Base-by-base conservation (phyloP, 2,329 filamentous ascomycete species). In the Colletotrichum echinochloae region DNA sequence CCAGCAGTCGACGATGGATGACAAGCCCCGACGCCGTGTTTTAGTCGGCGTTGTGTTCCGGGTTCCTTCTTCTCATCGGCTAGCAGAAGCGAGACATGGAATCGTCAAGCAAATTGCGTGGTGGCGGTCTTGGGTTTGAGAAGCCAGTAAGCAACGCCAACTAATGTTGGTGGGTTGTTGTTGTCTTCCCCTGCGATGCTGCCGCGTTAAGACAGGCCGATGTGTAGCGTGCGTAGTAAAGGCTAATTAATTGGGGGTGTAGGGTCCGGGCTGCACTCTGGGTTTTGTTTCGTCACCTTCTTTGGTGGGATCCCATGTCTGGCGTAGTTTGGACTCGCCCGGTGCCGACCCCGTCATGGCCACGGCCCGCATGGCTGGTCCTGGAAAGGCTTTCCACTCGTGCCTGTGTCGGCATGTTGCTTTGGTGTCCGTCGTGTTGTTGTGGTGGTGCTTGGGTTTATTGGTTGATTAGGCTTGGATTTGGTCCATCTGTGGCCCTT, bases 251-350 rank as follows among this genome's bases (percentile, higher is more conserved):
- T n/a, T n/a, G n/a, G 16, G 48, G 14, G 48, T 30, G 56, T 69
- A 69, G 61, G 46, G 63, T 44, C 62, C 55, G 49, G 55, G 62
- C 66, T 66, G 33, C 30, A 60, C 66, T 70, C 56, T n/a, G 66
- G 64, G 68, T 52, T 59, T 69, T 70, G 64, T 62, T 67, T 62
- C 64, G 63, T 70, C 44, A 56, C 62, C 52, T 54, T 37, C 41
- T 52, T 62, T 62, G 68, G 68, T 44, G 59, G 68, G 64, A 68
- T 71, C 68, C 67, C 64, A 68, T 68, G 64, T 49, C 57, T 63
- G 68, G 57, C 59, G 52, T 52, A 52, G 68, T 63, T 33, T 62
- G 68, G 64, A 37, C 35, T 48, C 52, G 64, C 35, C 52, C 46
- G 52, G 64, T 54, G 57, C 64, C 55, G 64, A 52, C 49, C 64